A percentile compares a stretch with the other conserved stretches of the same genome.
Evolutionary conservation across 2,329 filamentous ascomycete species (phyloP).

Genomic region (Arthrobotrys entomopaga): DNA sequence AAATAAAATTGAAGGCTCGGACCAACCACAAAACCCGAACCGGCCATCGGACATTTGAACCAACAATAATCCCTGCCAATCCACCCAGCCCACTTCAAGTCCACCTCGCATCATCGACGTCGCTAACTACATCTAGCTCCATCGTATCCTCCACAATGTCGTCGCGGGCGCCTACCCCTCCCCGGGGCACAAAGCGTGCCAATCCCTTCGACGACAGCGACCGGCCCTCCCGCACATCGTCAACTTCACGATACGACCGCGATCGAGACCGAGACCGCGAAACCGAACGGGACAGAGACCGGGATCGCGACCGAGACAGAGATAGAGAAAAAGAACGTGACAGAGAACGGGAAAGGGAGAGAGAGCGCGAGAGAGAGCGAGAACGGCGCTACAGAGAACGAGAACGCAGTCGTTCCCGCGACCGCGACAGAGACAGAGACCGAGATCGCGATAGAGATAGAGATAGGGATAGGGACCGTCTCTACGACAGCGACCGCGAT

Average conservation of each 20-base stretch:
- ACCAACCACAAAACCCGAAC: not conserved
- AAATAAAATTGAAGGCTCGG: too few species aligned
- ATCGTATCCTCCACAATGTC: constrained; percentile 35
- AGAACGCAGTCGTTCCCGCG: constrained; percentile 36
- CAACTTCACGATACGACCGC: constrained; percentile 45
- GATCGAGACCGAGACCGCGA: constrained; percentile 38
- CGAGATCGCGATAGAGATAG: constrained; percentile 33
- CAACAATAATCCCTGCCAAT: constrained; percentile 1
- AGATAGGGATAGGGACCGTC: constrained; percentile 10
- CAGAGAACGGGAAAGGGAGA: constrained; percentile 39
- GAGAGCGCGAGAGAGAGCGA: constrained; percentile 31
- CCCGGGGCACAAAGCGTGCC: constrained; percentile 50
- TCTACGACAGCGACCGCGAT: constrained; percentile 46
- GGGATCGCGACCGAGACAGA: constrained; percentile 44
- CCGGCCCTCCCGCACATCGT: constrained; percentile 49
- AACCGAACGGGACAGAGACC: constrained; percentile 26
- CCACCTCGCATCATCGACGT: not conserved
- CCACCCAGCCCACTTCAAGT: constrained; percentile 15
- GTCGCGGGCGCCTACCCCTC: constrained; percentile 46
- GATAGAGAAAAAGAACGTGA: constrained; percentile 32
- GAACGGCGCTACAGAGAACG: constrained; percentile 36
- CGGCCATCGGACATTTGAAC: not conserved
- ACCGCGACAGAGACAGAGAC: constrained; percentile 40
- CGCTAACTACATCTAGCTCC: not conserved
- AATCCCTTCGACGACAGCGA: constrained; percentile 54